phyloP scores from a whole-genome alignment of 345 rosid species.

The Erysimum cheiranthoides region DNA sequence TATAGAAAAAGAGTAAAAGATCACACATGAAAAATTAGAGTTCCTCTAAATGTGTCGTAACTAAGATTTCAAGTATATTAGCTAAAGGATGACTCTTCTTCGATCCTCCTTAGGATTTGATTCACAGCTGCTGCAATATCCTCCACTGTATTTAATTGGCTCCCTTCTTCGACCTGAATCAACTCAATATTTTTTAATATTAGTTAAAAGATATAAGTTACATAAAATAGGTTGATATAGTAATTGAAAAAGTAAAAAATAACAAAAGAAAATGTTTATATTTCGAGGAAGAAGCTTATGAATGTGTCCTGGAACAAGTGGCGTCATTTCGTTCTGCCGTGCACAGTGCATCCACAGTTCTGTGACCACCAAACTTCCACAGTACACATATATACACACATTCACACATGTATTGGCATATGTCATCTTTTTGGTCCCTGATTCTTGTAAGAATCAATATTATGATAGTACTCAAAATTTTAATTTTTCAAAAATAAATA shows the following conservation, averaged over 20 bases:
- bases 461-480: constrained; percentile 18
- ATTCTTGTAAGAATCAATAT: constrained; percentile 41
- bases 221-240: constrained; percentile 18
- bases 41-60: constrained; percentile 32
- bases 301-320: constrained; percentile 45
- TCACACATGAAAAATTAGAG: constrained; percentile 40
- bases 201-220: not conserved
- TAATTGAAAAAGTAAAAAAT: constrained; percentile 6
- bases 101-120: constrained; percentile 63
- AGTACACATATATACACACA: constrained; percentile 37
- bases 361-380: constrained; percentile 44
- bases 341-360: constrained; percentile 44
- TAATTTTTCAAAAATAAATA: not conserved
- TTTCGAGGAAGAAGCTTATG: constrained; percentile 41
- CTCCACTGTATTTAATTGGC: constrained; percentile 78
- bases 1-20: constrained; percentile 25
- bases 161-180: constrained; percentile 80
- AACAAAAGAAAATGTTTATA: constrained; percentile 26
- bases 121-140: constrained; percentile 84
- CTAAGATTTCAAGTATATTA: constrained; percentile 36
- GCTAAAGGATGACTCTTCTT: constrained; percentile 62
- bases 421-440: constrained; percentile 49
- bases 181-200: not conserved
- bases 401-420: constrained; percentile 39
- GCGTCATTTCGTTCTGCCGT: constrained; percentile 48